Evolutionary conservation across 1,284 basidiomycete species (phyloP), one percentile per base, ranked within the genome.

Genomic region (Boletellus deceptivus): DNA sequence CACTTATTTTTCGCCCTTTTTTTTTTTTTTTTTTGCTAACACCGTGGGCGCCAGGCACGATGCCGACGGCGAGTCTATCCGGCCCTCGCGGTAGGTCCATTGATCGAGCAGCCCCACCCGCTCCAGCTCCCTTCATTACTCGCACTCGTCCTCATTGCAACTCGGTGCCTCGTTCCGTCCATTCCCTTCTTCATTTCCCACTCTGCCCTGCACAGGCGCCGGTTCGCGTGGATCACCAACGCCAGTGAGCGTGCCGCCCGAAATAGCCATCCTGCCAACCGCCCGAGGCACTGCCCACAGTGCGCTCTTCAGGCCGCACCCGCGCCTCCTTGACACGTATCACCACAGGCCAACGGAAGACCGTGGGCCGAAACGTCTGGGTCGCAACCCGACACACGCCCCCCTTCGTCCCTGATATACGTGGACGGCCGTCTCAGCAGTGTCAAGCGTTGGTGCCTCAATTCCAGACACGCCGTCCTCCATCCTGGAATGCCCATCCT

Each of bases 171-270:
- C 50, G 18, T 34, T 46, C 35, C n/a, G 31, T 31, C 42, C 31
- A 18, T 38, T 22, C 37, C 9, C 35, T n/a, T 9, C 16, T 34
- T 13, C 31, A 18, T 38, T 22, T 46, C 16, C 35, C 25, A 16
- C 16, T 34, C 16, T 38, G 31, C 48, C 53, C 45, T 49, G 42
- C 55, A 55, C 40, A 43, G 46, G 34, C 40, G 36, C 51, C 25
- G 29, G 42, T 52, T 48, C 33, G 39, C 58, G 44, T 59, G 60
- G 55, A 58, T 63, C 57, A 55, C 10, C 20, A 27, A 25, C 27
- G 39, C 45, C 31, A 25, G 25, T 25, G 29, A 45, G 20, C 38
- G 35, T 18, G 31, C 48, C 24, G 6, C 22, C 46, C 6, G 20
- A 55, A 59, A 48, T 51, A 34, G 6, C 33, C 22, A 29, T 29